Evolutionary conservation across 371 early-diverging fungal species (phyloP).

Genomic region (Syncephalis plumigaleata): DNA sequence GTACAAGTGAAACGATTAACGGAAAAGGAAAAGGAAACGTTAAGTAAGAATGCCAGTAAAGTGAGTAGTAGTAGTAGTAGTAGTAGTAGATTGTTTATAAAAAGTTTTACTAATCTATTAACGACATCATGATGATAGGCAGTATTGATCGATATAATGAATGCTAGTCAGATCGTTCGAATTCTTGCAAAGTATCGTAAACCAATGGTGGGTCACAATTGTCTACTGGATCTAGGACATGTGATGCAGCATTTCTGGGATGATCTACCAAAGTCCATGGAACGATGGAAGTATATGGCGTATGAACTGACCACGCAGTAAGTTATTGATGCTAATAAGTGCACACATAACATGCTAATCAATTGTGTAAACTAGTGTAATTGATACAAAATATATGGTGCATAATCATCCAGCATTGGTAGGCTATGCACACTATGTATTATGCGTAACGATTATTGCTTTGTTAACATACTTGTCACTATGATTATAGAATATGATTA

Average conservation of each 20-base stretch:
- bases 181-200: constrained; percentile 26
- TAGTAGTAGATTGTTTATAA: too few species aligned
- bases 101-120: too few species aligned
- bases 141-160: constrained; percentile 6
- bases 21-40: not conserved
- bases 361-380: not conserved
- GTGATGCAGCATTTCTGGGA: constrained; percentile 28
- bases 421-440: not conserved
- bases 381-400: not conserved
- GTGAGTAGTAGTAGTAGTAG: too few species aligned
- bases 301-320: constrained; percentile 14
- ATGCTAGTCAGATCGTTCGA: constrained; percentile 41
- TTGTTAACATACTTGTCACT: not conserved
- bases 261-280: constrained; percentile 23
- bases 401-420: constrained; percentile 8
- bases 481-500: constrained; percentile 8
- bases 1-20: not conserved
- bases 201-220: constrained; percentile 52
- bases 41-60: constrained; percentile 1
- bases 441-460: not conserved
- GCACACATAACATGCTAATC: not conserved
- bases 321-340: not conserved
- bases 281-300: constrained; percentile 26
- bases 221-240: constrained; percentile 42
- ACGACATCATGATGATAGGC: too few species aligned